These are phyloP conservation scores for Metschnikowia picachoensis DNA, from an alignment of 805 yeast genomes.

Conservation along the genomic window DNA sequence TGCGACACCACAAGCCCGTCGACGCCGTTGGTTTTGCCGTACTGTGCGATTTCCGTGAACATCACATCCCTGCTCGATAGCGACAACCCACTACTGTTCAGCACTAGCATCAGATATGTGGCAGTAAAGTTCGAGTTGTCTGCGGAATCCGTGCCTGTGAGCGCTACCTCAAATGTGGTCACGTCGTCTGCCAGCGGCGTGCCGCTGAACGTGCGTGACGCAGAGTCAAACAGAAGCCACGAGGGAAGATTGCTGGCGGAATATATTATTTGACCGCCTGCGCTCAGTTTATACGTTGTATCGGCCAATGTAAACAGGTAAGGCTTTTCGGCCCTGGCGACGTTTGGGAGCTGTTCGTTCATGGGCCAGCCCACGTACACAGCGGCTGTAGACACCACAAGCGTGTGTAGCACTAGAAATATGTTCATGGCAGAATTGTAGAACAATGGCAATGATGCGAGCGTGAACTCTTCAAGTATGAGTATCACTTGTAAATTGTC, in stretches of 20 bases:
- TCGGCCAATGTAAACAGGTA: constrained; percentile 66
- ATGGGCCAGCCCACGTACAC: constrained; percentile 74
- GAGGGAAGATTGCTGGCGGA: constrained; percentile 57
- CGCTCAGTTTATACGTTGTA: constrained; percentile 54
- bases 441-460: no score
- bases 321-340: constrained; percentile 64
- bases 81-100: constrained; percentile 52
- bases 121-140: constrained; percentile 44
- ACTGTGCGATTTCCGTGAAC: constrained; percentile 50
- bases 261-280: constrained; percentile 47
- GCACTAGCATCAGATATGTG: constrained; percentile 57
- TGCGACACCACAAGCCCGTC: constrained; percentile 73
- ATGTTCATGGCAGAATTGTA: neutral
- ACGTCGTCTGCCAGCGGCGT: constrained; percentile 51
- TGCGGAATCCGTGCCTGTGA: constrained; percentile 63
- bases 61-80: constrained; percentile 42
- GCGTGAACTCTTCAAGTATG: no score
- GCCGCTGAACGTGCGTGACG: constrained; percentile 63
- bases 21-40: constrained; percentile 74
- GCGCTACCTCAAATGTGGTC: constrained; percentile 37
- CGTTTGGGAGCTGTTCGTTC: constrained; percentile 78
- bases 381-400: constrained; percentile 29
- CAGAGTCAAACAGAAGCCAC: constrained; percentile 75
- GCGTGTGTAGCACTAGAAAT: neutral
- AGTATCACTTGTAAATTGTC: no score